Conservation (phyloP, 129 eudicot species). For the Cynara cardunculus region DNA sequence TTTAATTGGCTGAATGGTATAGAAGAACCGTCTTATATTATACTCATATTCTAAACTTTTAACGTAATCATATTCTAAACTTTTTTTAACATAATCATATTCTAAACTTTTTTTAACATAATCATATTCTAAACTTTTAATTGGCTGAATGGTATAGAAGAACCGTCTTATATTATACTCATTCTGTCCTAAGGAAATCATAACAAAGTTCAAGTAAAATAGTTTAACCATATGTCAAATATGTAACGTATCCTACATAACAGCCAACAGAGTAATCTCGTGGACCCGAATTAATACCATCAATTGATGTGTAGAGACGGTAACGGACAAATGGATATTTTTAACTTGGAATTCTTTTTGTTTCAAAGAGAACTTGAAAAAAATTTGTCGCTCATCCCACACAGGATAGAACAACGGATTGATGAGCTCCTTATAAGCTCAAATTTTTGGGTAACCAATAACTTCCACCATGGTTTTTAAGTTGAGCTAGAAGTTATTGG, state of each 20-base stretch:
- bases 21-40: not conserved
- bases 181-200: not conserved
- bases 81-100: not conserved
- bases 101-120: not conserved
- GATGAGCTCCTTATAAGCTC: too few species aligned
- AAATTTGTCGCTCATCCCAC: too few species aligned
- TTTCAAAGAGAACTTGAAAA: too few species aligned
- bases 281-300: not conserved
- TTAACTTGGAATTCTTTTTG: not conserved
- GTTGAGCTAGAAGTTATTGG: too few species aligned
- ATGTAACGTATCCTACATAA: not conserved
- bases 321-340: not conserved
- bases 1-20: not conserved
- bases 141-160: not conserved
- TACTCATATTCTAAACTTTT: too few species aligned
- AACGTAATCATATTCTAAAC: not conserved
- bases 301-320: too few species aligned
- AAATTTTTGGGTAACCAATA: too few species aligned
- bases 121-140: not conserved
- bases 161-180: not conserved
- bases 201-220: not conserved
- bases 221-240: not conserved
- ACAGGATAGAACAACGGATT: too few species aligned
- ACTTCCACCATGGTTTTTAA: too few species aligned
- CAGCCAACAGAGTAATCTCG: not conserved